phyloP scores from a whole-genome alignment of 805 yeast species.

The Teunomyces lycoperdinae region DNA sequence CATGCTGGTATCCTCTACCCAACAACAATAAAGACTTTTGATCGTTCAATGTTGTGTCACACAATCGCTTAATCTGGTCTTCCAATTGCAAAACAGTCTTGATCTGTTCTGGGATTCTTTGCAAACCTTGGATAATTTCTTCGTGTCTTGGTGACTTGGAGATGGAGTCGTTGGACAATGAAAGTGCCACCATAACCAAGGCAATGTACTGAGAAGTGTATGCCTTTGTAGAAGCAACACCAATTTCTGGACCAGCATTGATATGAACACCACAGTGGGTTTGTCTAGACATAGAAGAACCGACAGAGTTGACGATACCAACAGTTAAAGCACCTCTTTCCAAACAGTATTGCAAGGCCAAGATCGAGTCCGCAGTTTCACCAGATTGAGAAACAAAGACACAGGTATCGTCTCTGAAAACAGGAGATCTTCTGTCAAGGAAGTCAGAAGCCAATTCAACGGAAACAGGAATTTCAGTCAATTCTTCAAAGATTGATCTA shows the following conservation, averaged over 20 bases:
- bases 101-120: constrained; percentile 82
- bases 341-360: constrained; percentile 90
- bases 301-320: constrained; percentile 96
- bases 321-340: constrained; percentile 97
- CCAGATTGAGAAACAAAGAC: constrained; percentile 98
- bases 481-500: constrained; percentile 92
- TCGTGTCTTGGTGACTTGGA: constrained; percentile 72
- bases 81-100: constrained; percentile 71
- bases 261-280: constrained; percentile 99
- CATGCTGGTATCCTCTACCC: constrained; percentile 97
- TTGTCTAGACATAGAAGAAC: constrained; percentile 93
- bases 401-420: constrained; percentile 96
- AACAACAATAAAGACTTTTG: constrained; percentile 86
- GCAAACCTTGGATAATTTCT: constrained; percentile 84
- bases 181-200: constrained; percentile 91
- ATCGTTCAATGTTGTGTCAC: constrained; percentile 66
- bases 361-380: constrained; percentile 96
- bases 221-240: constrained; percentile 98
- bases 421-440: constrained; percentile 93
- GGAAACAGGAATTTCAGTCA: constrained; percentile 90
- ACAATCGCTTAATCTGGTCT: constrained; percentile 68
- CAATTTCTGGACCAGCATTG: constrained; percentile 99
- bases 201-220: constrained; percentile 98
- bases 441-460: constrained; percentile 95
- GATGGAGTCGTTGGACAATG: constrained; percentile 88